These are phyloP conservation scores for Phyllosticta paracitricarpa DNA, from an alignment of 2,329 filamentous ascomycete genomes.

Conservation along the genomic window DNA sequence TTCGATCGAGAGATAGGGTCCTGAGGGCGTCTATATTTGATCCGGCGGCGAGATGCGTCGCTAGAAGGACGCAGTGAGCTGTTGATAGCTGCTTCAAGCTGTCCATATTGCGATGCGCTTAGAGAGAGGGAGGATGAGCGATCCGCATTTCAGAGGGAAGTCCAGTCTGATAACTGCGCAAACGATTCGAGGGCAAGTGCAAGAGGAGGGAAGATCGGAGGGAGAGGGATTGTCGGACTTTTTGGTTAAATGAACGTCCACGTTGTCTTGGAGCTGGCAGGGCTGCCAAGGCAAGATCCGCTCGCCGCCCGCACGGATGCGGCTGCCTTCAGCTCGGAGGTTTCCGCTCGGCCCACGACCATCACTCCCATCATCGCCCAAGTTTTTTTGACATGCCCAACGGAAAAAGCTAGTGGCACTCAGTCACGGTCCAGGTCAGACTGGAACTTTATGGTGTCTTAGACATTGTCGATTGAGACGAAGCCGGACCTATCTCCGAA, in stretches of 20 bases:
- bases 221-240: background rate
- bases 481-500: background rate
- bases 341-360: background rate
- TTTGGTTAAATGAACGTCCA: background rate
- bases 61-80: conserved; percentile 62
- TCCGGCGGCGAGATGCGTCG: conserved; percentile 58
- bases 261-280: background rate
- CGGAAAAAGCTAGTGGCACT: background rate
- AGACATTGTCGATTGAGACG: background rate
- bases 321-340: background rate
- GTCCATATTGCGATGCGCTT: background rate
- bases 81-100: conserved; percentile 38
- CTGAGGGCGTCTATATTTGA: conserved; percentile 55
- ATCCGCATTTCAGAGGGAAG: background rate
- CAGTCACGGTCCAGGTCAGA: background rate
- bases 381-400: background rate
- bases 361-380: background rate
- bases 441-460: background rate
- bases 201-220: background rate
- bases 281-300: background rate
- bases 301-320: background rate
- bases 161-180: background rate
- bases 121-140: background rate
- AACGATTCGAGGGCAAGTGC: background rate
- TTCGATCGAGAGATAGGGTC: conserved; percentile 47